Conservation (phyloP, 1,284 basidiomycete genomes). For the Malassezia sympodialis region DNA sequence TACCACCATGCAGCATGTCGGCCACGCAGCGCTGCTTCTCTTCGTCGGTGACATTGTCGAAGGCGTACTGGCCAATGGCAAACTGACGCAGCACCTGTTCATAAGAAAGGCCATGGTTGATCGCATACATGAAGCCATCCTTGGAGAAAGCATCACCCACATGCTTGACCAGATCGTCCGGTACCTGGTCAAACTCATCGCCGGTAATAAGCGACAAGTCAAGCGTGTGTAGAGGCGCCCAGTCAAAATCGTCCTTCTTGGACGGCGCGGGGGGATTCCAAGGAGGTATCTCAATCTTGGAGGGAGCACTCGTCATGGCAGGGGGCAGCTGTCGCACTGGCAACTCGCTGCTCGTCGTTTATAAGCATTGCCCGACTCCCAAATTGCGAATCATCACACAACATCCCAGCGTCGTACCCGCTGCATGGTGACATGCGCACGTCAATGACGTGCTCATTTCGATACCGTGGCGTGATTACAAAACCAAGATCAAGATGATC, state of each 20-base stretch:
- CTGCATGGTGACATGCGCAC: not conserved
- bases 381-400: not conserved
- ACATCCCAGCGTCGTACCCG: not conserved
- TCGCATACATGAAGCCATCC: conserved; percentile 45
- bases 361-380: not conserved
- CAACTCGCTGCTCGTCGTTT: not conserved
- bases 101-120: conserved; percentile 42
- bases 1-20: conserved; percentile 35
- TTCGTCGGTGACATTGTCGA: conserved; percentile 29
- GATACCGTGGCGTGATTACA: not conserved
- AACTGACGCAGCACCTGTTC: conserved; percentile 42
- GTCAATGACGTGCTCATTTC: not conserved
- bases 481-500: not conserved
- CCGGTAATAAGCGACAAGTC: conserved; percentile 38
- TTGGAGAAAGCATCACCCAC: conserved; percentile 37
- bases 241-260: conserved; percentile 33
- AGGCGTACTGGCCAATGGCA: conserved; percentile 43
- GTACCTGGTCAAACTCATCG: conserved; percentile 34
- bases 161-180: conserved; percentile 25
- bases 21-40: conserved; percentile 42
- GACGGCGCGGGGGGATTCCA: conserved; percentile 38
- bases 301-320: not conserved
- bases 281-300: conserved; percentile 18
- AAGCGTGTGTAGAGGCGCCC: conserved; percentile 42
- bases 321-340: not conserved